Base-by-base conservation (phyloP, 2,329 filamentous ascomycete genomes). In the Aspergillus melleus region DNA sequence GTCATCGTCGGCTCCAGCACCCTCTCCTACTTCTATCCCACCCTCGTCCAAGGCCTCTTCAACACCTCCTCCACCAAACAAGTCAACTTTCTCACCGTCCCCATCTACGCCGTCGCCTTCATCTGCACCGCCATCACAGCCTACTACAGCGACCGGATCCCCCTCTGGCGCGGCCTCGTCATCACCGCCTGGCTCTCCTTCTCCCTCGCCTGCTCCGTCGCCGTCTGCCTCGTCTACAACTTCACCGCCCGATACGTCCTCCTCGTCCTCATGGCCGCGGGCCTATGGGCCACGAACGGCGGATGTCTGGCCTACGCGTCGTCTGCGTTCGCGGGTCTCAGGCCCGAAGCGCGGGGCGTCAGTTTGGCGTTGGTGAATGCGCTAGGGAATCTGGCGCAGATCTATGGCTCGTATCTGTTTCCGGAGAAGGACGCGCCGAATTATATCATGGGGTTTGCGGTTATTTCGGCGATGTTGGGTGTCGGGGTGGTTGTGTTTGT, bases 201-300 rank as follows among this genome's bases (percentile, higher is more conserved):
- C n/a, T 70, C 76, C 1, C 60, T 78, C 62, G 20, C 75, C 2
- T 77, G 74, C 59, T 66, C 77, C 26, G 71, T 81, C 32, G 68
- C 77, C 32, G 77, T 76, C 32, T 36, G 79, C 60, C 66, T 60
- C 6, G 75, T 85, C 3, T 84, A 84, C 69, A 72, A 82, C 67
- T 82, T 80, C 69, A 81, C 74, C 0, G 83, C 81, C 0, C 77
- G 84, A 5, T 86, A 86, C 62, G 81, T 76, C 0, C 73, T 86
- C 1, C 76, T 86, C 0, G 81, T 85, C 2, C 73, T 86, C 57
- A 84, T 85, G 81, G 82, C 83, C 0, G 79, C 81, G 1, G 84
- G 82, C 0, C 73, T 86, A 0, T 85, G 82, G 83, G 74, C 80
- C 0, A 79, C 80, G 1, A 85, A 86, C 64, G 82, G 79, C 0